Base-by-base conservation (phyloP, 2,329 filamentous ascomycete species). In the Phaeosphaeria sp. region DNA sequence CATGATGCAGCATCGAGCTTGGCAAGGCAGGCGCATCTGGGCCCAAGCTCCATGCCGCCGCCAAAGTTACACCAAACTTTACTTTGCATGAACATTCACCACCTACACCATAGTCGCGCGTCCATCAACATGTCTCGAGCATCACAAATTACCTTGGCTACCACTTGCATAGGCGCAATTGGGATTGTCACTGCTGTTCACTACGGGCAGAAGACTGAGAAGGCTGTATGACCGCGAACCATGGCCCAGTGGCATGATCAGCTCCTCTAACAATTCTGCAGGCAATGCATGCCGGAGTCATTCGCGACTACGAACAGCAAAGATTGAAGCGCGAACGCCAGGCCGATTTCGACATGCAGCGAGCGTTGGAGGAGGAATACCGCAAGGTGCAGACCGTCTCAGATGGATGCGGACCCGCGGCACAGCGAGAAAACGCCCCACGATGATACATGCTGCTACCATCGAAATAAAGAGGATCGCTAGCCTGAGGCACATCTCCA, bases 251-350 rank as follows among this genome's bases (percentile, higher is more conserved):
- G 22, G 13, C 22, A 25, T n/a, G 9, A n/a, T 22, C 20, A 2
- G n/a, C 18, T 39, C 51, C 33, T 48, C 64, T 71, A 43, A 71
- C 44, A 20, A 25, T 57, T 27, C 30, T 24, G 33, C 61, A 94
- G 95, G 91, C 92, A 56, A 99, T 99, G 95, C 95, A 99, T 74
- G 87, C 90, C 66, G 95, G 95, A 45, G 95, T 99, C 43, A 82
- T 98, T 64, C 91, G 94, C 63, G 95, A 99, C 73, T 91, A 97
- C 84, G 94, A 98, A 74, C 92, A 96, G 74, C 93, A 97, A 76
- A 88, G 91, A 46, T 77, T 97, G 65, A 97, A 97, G 80, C 86
- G 87, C 65, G 95, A 99, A 77, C 89, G 95, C 57, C 91, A 96
- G 77, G 87, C 93, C 51, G 95, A 99, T 75, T 99, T 99, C 72